Conservation (phyloP, 768 basidiomycete genomes). For the Boletus subparvulus region DNA sequence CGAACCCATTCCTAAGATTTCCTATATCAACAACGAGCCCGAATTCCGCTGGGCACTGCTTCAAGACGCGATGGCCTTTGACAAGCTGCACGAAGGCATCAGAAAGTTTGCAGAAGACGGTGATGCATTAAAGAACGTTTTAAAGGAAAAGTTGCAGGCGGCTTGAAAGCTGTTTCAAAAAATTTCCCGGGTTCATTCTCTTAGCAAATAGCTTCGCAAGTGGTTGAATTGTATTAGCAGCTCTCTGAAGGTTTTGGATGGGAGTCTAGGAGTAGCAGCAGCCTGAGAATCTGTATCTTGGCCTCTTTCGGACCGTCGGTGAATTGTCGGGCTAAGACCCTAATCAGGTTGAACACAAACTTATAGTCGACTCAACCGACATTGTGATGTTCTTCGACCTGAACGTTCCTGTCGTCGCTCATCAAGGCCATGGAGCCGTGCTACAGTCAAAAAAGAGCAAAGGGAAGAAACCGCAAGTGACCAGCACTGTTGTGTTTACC, state of each 20-base stretch:
- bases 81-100: conserved; percentile 96
- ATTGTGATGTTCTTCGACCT: conserved; percentile 63
- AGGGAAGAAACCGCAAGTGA: conserved; percentile 37
- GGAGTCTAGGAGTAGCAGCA: no score
- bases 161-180: neutral
- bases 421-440: conserved; percentile 12
- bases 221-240: neutral
- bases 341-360: neutral
- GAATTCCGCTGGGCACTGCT: conserved; percentile 92
- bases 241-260: neutral
- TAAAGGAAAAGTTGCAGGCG: conserved; percentile 58
- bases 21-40: conserved; percentile 84
- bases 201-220: neutral
- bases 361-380: neutral
- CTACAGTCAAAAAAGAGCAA: conserved; percentile 29
- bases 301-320: neutral
- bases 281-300: no score
- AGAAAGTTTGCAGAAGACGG: conserved; percentile 96
- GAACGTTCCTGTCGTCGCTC: conserved; percentile 51
- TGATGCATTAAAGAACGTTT: conserved; percentile 74
- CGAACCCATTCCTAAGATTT: conserved; percentile 71
- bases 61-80: conserved; percentile 91
- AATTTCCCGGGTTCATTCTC: no score
- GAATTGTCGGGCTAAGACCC: neutral
- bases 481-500: conserved; percentile 41